Evolutionary conservation across 2,329 filamentous ascomycete genomes (phyloP).

Genomic region (Clarireedia homoeocarpa): DNA sequence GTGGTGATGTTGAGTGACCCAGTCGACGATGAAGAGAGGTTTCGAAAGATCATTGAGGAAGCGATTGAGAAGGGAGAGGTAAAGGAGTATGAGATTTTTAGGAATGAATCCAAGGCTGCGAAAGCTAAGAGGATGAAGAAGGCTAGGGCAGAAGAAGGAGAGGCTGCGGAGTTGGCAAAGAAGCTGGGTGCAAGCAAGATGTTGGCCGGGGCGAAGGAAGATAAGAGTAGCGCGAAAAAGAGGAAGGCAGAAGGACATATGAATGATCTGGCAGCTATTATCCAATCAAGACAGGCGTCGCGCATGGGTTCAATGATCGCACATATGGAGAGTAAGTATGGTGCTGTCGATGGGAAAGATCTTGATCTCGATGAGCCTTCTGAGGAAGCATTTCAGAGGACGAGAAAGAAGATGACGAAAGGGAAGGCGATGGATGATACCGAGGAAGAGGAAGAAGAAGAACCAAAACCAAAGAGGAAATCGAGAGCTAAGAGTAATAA

Average conservation of each 20-base stretch:
- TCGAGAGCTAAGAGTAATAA: neutral
- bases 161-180: slow-evolving; percentile 69
- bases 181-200: slow-evolving; percentile 67
- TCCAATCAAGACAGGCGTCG: slow-evolving; percentile 61
- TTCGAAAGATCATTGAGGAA: slow-evolving; percentile 69
- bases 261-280: slow-evolving; percentile 62
- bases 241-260: slow-evolving; percentile 33
- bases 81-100: slow-evolving; percentile 58
- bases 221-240: slow-evolving; percentile 42
- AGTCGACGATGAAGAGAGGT: slow-evolving; percentile 76
- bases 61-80: slow-evolving; percentile 69
- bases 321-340: slow-evolving; percentile 71
- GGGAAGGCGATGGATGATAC: slow-evolving; percentile 27
- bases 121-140: slow-evolving; percentile 50
- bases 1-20: slow-evolving; percentile 81
- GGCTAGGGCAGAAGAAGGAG: slow-evolving; percentile 54
- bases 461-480: neutral
- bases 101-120: slow-evolving; percentile 61
- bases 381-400: slow-evolving; percentile 49
- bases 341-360: slow-evolving; percentile 49
- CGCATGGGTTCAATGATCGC: slow-evolving; percentile 59
- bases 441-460: neutral
- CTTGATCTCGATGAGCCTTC: slow-evolving; percentile 55
- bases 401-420: slow-evolving; percentile 28
- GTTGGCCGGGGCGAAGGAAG: slow-evolving; percentile 36